Conservation (phyloP, 768 basidiomycete genomes). For the Phylloporus sp. region DNA sequence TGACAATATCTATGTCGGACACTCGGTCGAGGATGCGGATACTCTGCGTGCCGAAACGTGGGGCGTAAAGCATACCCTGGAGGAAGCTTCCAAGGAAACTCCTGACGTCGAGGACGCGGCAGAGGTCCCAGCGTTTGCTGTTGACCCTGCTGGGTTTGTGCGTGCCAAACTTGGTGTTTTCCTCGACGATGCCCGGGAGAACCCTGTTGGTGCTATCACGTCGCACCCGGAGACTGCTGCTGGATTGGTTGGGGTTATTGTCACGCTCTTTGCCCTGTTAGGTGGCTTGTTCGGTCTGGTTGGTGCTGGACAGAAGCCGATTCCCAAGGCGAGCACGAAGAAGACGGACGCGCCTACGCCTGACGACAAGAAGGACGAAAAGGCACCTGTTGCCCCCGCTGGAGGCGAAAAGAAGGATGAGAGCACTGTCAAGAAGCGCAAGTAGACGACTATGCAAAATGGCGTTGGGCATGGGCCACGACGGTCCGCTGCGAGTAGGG, state of each 20-base stretch:
- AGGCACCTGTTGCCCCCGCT: constrained; percentile 64
- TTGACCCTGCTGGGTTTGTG: constrained; percentile 75
- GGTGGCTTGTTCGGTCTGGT: constrained; percentile 75
- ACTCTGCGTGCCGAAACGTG: constrained; percentile 83
- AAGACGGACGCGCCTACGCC: constrained; percentile 65
- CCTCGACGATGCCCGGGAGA: constrained; percentile 66
- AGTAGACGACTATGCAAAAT: no score
- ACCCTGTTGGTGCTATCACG: constrained; percentile 81
- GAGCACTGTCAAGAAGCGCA: constrained; percentile 67
- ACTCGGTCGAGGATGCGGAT: constrained; percentile 83
- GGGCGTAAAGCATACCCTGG: constrained; percentile 81
- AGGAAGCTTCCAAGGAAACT: constrained; percentile 47
- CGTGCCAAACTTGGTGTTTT: constrained; percentile 76
- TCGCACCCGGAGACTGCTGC: constrained; percentile 84
- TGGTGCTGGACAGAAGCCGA: constrained; percentile 65
- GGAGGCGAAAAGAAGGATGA: constrained; percentile 74
- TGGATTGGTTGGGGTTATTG: constrained; percentile 63
- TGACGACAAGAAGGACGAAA: constrained; percentile 63
- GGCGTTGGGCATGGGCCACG: no score
- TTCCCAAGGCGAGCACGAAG: constrained; percentile 65
- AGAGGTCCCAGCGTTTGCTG: constrained; percentile 48
- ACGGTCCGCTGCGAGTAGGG: constrained; percentile 10
- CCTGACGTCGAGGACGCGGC: constrained; percentile 44
- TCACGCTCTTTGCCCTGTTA: constrained; percentile 84
- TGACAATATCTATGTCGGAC: constrained; percentile 90